Conservation (phyloP, 345 rosid genomes). For the Adansonia digitata region DNA sequence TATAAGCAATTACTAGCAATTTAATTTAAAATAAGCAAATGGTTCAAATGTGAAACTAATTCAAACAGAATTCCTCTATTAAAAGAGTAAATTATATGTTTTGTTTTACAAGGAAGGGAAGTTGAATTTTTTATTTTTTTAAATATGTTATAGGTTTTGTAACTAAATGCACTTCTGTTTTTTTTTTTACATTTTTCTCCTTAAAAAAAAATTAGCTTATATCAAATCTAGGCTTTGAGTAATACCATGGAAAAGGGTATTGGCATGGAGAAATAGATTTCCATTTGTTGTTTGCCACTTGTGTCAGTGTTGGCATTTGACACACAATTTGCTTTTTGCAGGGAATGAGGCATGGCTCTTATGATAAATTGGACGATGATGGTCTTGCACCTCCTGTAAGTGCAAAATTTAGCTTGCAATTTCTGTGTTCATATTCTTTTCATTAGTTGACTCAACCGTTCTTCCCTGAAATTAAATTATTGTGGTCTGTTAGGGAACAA, state of each 20-base stretch:
- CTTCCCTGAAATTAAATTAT: background rate
- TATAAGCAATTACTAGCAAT: background rate
- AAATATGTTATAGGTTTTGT: background rate
- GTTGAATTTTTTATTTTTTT: background rate
- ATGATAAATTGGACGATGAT: slow-evolving; percentile 94
- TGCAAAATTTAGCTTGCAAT: background rate
- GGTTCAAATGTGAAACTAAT: background rate
- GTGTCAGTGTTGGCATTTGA: slow-evolving; percentile 4
- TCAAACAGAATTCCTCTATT: background rate
- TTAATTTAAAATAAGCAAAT: background rate
- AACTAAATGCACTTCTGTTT: background rate
- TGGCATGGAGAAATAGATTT: background rate
- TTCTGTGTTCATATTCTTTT: background rate
- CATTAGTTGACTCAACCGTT: background rate
- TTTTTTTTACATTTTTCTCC: background rate
- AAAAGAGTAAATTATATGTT: background rate
- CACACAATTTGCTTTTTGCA: slow-evolving; percentile 31
- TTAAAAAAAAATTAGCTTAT: background rate
- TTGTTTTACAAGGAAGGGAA: background rate
- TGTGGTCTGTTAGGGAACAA: slow-evolving; percentile 57
- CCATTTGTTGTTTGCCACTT: background rate
- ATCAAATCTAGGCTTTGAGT: background rate
- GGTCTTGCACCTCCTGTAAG: slow-evolving; percentile 99
- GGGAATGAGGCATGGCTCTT: slow-evolving; percentile 99
- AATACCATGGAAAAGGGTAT: background rate